Percentiles rank a stretch among this genome's conserved stretches.
phyloP scores from a whole-genome alignment of 2,329 filamentous ascomycete genomes.

The Truncatella angustata region DNA sequence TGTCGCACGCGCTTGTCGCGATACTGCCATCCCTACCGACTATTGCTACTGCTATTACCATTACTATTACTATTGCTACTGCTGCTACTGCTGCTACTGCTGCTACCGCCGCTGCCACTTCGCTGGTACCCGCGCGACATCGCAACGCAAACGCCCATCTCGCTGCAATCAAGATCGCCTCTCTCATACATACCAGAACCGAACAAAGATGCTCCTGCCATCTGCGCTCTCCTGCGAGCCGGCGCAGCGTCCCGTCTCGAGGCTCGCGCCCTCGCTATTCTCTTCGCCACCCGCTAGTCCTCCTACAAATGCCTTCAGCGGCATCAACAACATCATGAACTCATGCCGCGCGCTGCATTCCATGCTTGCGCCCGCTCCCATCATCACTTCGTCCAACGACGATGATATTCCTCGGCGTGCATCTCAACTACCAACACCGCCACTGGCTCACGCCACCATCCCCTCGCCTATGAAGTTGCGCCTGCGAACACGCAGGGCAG shows the following conservation, averaged over 20 bases:
- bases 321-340: constrained; percentile 54
- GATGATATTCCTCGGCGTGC: constrained; percentile 22
- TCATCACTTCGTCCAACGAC: constrained; percentile 15
- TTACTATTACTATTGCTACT: too few species aligned
- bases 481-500: constrained; percentile 45
- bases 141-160: too few species aligned
- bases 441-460: constrained; percentile 45
- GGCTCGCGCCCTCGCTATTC: constrained; percentile 49
- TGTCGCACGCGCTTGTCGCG: background rate
- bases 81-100: too few species aligned
- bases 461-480: constrained; percentile 50
- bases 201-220: constrained; percentile 53
- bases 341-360: constrained; percentile 62
- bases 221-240: constrained; percentile 58
- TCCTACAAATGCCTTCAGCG: constrained; percentile 43
- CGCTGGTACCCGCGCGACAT: background rate
- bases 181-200: background rate
- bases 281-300: constrained; percentile 60
- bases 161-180: too few species aligned
- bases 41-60: background rate
- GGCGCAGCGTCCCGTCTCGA: constrained; percentile 44
- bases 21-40: too few species aligned
- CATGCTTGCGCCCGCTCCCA: constrained; percentile 46
- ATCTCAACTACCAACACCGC: constrained; percentile 52
- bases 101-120: background rate